Base-by-base conservation (phyloP, 352 stramenopile species). In the Globisporangium viniferum region DNA sequence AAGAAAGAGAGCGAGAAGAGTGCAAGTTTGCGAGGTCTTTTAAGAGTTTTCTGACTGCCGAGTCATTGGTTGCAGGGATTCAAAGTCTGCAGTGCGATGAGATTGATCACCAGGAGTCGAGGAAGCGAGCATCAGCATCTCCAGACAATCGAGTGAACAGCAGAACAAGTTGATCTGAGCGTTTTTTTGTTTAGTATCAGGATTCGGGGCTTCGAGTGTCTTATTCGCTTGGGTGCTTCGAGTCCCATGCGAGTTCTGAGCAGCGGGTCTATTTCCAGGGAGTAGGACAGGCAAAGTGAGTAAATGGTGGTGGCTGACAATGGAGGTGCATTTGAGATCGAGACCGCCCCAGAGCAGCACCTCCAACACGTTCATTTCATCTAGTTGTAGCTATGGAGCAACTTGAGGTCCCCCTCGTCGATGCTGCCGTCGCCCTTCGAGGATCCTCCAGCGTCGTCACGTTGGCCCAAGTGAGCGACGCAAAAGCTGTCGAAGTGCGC, bases 401-500 rank as follows among this genome's bases (percentile, higher is more conserved):
- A 5, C 15, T 10, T n/a, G 15, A 49, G 41, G 15, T n/a, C 41
- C 41, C 15, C 5, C 15, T 49, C 41, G 14, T 22, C 41, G 15
- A 49, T 8, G 41, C 41, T 49, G 15, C 41, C 15, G 6, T 15
- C 15, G 1, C 41, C 5, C 41, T 49, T 9, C 15, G 41, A 49
- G 41, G 41, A 49, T 49, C 41, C 15, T 22, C 41, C 15, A 49
- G 41, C 41, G 15, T 49, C 15, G 41, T 61, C 56, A 31, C 56
- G 31, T 15, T 61, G 56, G 12, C 18, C 1, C 31, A 39, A 22
- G 48, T 29, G 15, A 51, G n/a, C n/a, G n/a, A 31, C 36, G 12
- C 7, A 3, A 68, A 62, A 27, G 29, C 54, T 3, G 18, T 63
- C 36, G 63, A 68, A 57, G 63, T 62, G 63, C 39, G 54, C 10